Conservation (phyloP, 352 stramenopile species). For the Phytophthora colocasiae region DNA sequence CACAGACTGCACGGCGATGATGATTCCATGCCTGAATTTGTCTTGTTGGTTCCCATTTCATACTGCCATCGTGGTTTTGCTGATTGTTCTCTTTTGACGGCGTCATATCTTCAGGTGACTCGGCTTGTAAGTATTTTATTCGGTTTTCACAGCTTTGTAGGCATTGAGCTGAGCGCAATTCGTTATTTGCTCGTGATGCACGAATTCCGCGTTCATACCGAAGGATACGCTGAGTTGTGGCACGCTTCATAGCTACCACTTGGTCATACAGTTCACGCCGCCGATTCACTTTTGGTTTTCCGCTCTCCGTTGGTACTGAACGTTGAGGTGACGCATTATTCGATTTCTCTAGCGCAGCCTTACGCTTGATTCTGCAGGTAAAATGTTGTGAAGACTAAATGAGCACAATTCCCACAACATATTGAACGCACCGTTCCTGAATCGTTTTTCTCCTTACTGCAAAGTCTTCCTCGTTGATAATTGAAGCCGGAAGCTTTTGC, state of each 20-base stretch:
- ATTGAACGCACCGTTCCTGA: slow-evolving; percentile 41
- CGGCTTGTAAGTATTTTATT: slow-evolving; percentile 37
- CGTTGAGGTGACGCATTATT: slow-evolving; percentile 13
- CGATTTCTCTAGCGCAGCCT: slow-evolving; percentile 27
- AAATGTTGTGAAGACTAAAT: not conserved
- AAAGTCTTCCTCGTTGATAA: slow-evolving; percentile 29
- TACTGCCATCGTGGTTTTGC: not conserved
- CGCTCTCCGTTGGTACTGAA: not conserved
- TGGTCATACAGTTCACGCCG: slow-evolving; percentile 56
- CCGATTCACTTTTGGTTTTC: slow-evolving; percentile 14
- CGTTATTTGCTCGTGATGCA: slow-evolving; percentile 11
- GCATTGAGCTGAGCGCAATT: slow-evolving; percentile 36
- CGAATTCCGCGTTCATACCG: slow-evolving; percentile 23
- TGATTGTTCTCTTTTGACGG: slow-evolving; percentile 15
- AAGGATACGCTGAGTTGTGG: slow-evolving; percentile 33
- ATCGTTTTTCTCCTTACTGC: slow-evolving; percentile 29
- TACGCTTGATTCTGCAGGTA: slow-evolving; percentile 34
- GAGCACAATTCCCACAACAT: not conserved
- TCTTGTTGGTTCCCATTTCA: slow-evolving; percentile 25
- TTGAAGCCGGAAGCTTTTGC: slow-evolving; percentile 2
- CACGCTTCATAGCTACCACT: slow-evolving; percentile 40
- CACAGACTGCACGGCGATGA: slow-evolving; percentile 43
- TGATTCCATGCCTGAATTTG: slow-evolving; percentile 46
- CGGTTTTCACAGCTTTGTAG: slow-evolving; percentile 54
- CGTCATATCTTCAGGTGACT: slow-evolving; percentile 29